Evolutionary conservation across 352 stramenopile species (phyloP), one percentile per base, ranked within the genome.

Genomic region (Pythium phragmitis): DNA sequence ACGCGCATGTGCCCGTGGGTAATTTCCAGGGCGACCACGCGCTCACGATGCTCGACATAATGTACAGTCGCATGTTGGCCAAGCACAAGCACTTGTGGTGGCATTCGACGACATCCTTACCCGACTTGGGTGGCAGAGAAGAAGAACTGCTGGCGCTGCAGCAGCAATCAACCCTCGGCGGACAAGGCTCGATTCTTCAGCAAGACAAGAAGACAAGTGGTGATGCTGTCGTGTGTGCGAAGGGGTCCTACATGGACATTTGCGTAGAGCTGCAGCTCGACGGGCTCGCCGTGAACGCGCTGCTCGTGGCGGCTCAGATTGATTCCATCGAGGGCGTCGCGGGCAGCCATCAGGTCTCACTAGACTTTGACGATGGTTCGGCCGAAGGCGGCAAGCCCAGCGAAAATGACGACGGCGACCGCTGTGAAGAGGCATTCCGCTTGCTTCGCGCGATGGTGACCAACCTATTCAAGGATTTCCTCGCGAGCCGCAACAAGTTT

Each of bases 11-110:
- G 36, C 97, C 97, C 4, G 77, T 99, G 6, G 96, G 95, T 5
- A 99, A 99, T 73, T 84, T 99, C 37, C 90, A 83, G 2, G 79
- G 84, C 8, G 96, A 99, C 56, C 85, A 97, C 53, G 86, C 89
- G 30, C 83, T 96, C 17, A 82, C 85, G 13, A 92, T 98, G 53
- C 91, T 97, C 49, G 97, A 99, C 70, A 94, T 97, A 0, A 68
- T 98, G 28, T 98, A 98, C 67, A 89, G 80, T 12, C 85, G 97
- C 21, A 83, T 96, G 23, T 76, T 99, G 48, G 72, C 72, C 42
- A 96, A 97, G 67, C 95, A 98, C 74, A 91, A 98, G 60, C 93
- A 98, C 65, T 33, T 99, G 17, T 94, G 97, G 68, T 99, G 97
- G 97, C 96, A 97, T 41, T 98, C 91, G 34, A 74, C 83, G 8